Evolutionary conservation across 768 basidiomycete genomes (phyloP).

Genomic region (Pulveroboletus sp.): DNA sequence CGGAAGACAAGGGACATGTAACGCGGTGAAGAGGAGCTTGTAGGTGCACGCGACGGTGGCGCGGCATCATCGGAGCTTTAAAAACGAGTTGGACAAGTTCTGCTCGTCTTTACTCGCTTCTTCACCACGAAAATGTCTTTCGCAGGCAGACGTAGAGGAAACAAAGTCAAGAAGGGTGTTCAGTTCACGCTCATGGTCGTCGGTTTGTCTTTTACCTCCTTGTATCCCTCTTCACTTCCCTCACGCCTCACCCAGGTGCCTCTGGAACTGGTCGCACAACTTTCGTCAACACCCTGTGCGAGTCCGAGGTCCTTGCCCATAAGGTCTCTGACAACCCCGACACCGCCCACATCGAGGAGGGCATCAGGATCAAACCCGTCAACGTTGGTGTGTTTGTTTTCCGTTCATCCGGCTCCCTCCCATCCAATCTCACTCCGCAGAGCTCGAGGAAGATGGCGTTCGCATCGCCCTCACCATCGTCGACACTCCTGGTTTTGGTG

Average conservation of each 20-base stretch:
- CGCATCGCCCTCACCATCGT: constrained; percentile 97
- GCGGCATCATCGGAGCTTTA: constrained; percentile 31
- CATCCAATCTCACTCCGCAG: constrained; percentile 36
- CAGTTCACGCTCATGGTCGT: constrained; percentile 98
- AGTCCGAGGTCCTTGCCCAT: constrained; percentile 86
- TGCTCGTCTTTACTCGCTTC: constrained; percentile 29
- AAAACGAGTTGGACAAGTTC: constrained; percentile 29
- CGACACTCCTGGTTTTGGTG: constrained; percentile 98
- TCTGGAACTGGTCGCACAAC: constrained; percentile 97
- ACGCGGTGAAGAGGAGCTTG: neutral
- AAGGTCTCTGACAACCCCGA: constrained; percentile 81
- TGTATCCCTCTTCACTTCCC: neutral
- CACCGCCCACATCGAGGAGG: constrained; percentile 89
- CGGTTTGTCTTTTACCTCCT: constrained; percentile 51
- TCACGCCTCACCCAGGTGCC: constrained; percentile 58
- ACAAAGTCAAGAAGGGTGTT: constrained; percentile 98
- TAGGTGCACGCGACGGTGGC: constrained; percentile 31
- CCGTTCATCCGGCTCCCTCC: neutral
- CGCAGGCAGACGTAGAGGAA: constrained; percentile 80
- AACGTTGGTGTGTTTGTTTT: constrained; percentile 64
- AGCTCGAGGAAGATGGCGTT: constrained; percentile 97
- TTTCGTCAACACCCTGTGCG: constrained; percentile 99
- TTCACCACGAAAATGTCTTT: constrained; percentile 60
- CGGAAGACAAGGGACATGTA: constrained; percentile 11
- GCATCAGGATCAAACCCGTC: constrained; percentile 90